Percentiles rank a stretch among this genome's conserved stretches.
These are phyloP conservation scores for Datisca glomerata DNA, from an alignment of 306 rosid genomes.

Conservation along the genomic window DNA sequence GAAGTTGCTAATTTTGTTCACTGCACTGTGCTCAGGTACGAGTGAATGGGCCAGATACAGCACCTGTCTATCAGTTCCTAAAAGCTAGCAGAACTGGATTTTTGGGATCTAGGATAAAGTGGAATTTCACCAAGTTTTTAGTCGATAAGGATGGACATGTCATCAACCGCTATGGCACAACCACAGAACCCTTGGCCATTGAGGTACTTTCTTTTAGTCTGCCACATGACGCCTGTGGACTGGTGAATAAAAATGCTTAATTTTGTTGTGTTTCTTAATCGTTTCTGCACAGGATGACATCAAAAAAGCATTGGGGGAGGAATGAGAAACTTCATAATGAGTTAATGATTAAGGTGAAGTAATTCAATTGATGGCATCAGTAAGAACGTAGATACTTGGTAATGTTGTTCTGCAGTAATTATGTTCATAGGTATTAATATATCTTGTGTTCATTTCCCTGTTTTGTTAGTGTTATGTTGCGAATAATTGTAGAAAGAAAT, in stretches of 20 bases:
- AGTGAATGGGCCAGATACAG: slow-evolving; percentile 57
- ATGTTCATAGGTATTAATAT: background rate
- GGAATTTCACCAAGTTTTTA: slow-evolving; percentile 96
- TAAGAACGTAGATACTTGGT: background rate
- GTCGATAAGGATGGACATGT: slow-evolving; percentile 56
- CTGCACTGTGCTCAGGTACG: too few relatives aligned
- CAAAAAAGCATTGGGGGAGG: slow-evolving; percentile 67
- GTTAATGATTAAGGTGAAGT: slow-evolving; percentile 1
- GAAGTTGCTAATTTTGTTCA: too few relatives aligned
- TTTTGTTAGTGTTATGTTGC: background rate
- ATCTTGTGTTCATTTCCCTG: background rate
- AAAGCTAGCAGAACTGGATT: slow-evolving; percentile 56
- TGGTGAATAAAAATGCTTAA: slow-evolving; percentile 6
- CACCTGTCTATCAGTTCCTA: slow-evolving; percentile 58
- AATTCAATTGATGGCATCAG: background rate
- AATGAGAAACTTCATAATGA: slow-evolving; percentile 16
- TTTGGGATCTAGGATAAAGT: slow-evolving; percentile 60
- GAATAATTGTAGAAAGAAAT: background rate
- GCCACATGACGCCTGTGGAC: slow-evolving; percentile 1
- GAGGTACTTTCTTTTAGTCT: slow-evolving; percentile 32
- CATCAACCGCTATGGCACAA: slow-evolving; percentile 52
- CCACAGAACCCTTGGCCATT: slow-evolving; percentile 48
- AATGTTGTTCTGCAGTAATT: slow-evolving; percentile 1
- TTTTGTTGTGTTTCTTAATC: background rate
- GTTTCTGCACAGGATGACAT: slow-evolving; percentile 46